Evolutionary conservation across 2,329 filamentous ascomycete genomes (phyloP).

Genomic region (Didymella pomorum): DNA sequence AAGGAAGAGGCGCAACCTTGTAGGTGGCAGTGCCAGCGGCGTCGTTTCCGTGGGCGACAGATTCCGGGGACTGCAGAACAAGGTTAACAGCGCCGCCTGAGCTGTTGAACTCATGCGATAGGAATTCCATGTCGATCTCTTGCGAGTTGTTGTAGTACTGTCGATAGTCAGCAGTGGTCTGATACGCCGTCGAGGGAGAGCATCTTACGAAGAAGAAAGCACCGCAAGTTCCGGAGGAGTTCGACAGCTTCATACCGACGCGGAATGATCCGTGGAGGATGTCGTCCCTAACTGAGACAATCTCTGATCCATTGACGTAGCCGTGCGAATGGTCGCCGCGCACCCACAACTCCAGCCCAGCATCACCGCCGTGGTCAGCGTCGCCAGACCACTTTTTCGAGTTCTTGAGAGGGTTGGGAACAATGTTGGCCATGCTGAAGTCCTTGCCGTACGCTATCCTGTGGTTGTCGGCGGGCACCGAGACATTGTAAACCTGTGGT

Average conservation of each 20-base stretch:
- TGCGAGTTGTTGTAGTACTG: conserved; percentile 81
- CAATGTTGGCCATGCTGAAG: conserved; percentile 65
- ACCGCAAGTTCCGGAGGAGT: conserved; percentile 71
- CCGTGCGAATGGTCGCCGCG: conserved; percentile 52
- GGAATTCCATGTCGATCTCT: conserved; percentile 83
- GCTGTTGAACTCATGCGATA: conserved; percentile 71
- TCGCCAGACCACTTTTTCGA: conserved; percentile 55
- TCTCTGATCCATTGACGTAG: conserved; percentile 69
- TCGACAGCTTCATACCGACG: conserved; percentile 70
- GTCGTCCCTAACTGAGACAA: conserved; percentile 68
- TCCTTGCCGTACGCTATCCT: conserved; percentile 72
- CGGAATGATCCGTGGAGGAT: conserved; percentile 75
- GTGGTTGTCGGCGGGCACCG: conserved; percentile 56
- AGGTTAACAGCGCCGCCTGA: conserved; percentile 71
- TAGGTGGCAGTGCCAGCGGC: conserved; percentile 68
- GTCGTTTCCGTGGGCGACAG: conserved; percentile 67
- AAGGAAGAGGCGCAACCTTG: conserved; percentile 66
- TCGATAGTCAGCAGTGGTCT: conserved; percentile 19
- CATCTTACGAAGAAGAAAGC: conserved; percentile 78
- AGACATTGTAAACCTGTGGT: conserved; percentile 72
- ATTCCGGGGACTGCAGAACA: conserved; percentile 73
- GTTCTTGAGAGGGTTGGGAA: conserved; percentile 60
- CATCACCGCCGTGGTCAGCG: conserved; percentile 55
- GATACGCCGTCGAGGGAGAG: not conserved
- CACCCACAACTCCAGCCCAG: conserved; percentile 50